These are phyloP conservation scores for Hypoxylon sp. DNA, from an alignment of 2,329 filamentous ascomycete species.

Conservation along the genomic window DNA sequence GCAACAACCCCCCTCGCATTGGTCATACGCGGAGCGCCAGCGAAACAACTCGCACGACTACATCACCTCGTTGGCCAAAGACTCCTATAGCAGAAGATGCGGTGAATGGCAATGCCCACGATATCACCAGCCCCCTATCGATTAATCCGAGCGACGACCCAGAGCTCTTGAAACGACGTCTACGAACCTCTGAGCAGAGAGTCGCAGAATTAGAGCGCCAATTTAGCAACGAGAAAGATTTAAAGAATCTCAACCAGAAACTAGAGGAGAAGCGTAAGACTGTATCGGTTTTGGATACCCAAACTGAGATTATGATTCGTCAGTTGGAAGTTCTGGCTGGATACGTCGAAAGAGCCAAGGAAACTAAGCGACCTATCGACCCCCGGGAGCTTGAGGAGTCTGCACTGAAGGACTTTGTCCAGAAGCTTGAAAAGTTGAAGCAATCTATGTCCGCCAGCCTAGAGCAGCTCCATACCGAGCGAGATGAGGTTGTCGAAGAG, in stretches of 20 bases:
- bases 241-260: conserved; percentile 86
- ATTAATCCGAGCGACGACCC: conserved; percentile 75
- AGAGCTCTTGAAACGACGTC: conserved; percentile 77
- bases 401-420: conserved; percentile 91
- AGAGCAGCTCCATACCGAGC: conserved; percentile 76
- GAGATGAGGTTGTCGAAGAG: conserved; percentile 87
- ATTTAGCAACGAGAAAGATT: conserved; percentile 74
- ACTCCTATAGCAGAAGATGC: conserved; percentile 73
- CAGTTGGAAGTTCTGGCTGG: conserved; percentile 92
- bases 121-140: conserved; percentile 81
- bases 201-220: conserved; percentile 90
- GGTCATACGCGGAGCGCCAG: conserved; percentile 75
- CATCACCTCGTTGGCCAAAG: conserved; percentile 79
- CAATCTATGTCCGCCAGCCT: conserved; percentile 70
- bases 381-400: conserved; percentile 87
- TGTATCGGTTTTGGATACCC: conserved; percentile 92
- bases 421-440: conserved; percentile 76
- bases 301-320: conserved; percentile 94
- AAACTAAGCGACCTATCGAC: conserved; percentile 84
- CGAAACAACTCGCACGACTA: conserved; percentile 74
- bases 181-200: conserved; percentile 84
- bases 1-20: conserved; percentile 59
- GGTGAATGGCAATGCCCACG: conserved; percentile 63
- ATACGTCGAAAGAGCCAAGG: conserved; percentile 88
- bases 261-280: conserved; percentile 94